phyloP scores from a whole-genome alignment of 1,139 yeast species.

The Taphrina deformans region DNA sequence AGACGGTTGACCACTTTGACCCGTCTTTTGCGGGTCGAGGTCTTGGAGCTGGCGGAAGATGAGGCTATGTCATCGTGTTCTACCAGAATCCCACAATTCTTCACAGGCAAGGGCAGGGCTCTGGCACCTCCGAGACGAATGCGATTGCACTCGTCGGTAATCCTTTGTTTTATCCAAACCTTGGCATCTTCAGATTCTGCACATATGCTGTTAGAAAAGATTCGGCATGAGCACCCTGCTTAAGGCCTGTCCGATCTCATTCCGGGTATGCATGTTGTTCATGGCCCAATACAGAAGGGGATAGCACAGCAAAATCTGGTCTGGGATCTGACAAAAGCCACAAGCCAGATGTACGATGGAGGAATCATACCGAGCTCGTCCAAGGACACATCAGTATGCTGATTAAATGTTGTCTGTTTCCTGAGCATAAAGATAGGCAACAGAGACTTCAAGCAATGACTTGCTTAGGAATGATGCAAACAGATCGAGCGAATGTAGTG shows the following conservation, averaged over 20 bases:
- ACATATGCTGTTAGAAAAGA: background rate
- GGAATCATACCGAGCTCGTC: slow-evolving; percentile 2
- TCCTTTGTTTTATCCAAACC: slow-evolving; percentile 8
- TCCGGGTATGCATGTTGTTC: background rate
- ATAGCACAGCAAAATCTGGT: background rate
- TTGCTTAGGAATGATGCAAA: background rate
- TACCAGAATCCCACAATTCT: slow-evolving; percentile 27
- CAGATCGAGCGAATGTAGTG: background rate
- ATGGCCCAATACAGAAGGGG: background rate
- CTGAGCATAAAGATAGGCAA: background rate
- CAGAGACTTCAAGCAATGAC: background rate
- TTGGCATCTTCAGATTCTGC: slow-evolving; percentile 20
- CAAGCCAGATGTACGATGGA: background rate
- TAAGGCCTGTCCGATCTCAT: background rate
- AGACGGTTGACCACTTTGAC: slow-evolving; percentile 27
- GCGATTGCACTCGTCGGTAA: slow-evolving; percentile 13
- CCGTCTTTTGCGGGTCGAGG: slow-evolving; percentile 5
- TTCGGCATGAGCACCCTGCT: background rate
- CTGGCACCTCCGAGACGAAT: slow-evolving; percentile 23
- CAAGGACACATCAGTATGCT: background rate
- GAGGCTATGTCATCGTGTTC: slow-evolving; percentile 15
- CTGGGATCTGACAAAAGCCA: background rate
- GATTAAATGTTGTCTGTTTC: slow-evolving; percentile 16
- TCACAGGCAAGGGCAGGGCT: slow-evolving; percentile 29
- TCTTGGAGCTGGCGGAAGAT: background rate